Conservation (phyloP, 164 flowering plant species). For the Stephania japonica region DNA sequence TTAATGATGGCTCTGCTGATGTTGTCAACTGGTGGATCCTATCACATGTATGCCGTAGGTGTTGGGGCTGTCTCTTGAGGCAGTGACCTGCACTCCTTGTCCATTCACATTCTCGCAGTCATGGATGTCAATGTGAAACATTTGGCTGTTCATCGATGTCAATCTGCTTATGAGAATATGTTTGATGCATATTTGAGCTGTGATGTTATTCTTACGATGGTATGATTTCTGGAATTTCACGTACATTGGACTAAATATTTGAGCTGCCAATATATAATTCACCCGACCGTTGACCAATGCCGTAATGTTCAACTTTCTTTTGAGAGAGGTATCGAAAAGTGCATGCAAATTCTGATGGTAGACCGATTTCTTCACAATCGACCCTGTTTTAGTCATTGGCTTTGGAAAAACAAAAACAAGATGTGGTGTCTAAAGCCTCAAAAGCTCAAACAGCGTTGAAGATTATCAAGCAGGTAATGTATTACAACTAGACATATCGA, state of each 20-base stretch:
- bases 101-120: slow-evolving; percentile 27
- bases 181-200: not conserved
- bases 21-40: slow-evolving; percentile 4
- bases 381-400: slow-evolving; percentile 29
- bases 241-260: too few species aligned
- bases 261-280: too few species aligned
- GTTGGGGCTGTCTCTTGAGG: slow-evolving; percentile 13
- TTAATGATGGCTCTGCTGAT: slow-evolving; percentile 8
- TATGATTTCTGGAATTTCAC: too few species aligned
- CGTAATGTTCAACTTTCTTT: too few species aligned
- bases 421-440: slow-evolving; percentile 18
- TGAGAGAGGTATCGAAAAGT: too few species aligned
- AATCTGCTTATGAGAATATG: slow-evolving; percentile 25
- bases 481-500: too few species aligned
- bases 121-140: slow-evolving; percentile 30
- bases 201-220: not conserved
- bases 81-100: slow-evolving; percentile 6
- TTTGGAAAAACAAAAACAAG: slow-evolving; percentile 45
- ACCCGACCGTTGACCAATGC: too few species aligned
- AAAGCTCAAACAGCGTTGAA: too few species aligned
- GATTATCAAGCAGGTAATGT: too few species aligned
- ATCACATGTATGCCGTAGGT: slow-evolving; percentile 15
- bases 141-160: slow-evolving; percentile 41
- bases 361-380: slow-evolving; percentile 64
- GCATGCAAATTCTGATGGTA: slow-evolving; percentile 29